Evolutionary conservation across 23 red algal species (phyloP), one percentile per base, ranked within the genome.

Genomic region (Gracilaria domingensis): DNA sequence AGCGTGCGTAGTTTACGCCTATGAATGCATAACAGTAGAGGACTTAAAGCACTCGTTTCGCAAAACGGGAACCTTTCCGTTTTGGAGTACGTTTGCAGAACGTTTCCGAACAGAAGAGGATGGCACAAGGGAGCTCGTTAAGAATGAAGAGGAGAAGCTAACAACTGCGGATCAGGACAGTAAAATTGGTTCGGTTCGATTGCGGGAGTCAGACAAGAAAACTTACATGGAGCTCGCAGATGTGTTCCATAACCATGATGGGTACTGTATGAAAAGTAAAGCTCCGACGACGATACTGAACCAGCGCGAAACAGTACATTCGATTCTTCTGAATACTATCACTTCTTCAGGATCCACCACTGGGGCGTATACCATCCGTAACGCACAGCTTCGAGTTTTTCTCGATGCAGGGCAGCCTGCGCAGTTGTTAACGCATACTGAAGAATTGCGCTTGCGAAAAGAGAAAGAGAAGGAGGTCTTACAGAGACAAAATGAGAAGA

Each of bases 1-100:
- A 17, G 66, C 66, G 26, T 50, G 16, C 14, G 32, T n/a, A 17
- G 66, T 87, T 0, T 33, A 72, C 20, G 62, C 38, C 45, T 75
- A 30, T 42, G 0, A 76, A 25, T 23, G 55, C 32, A 74, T 87
- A 30, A 75, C 66, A 29, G 14, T 32, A 24, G 17, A 49, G 12
- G 32, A 40, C 18, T 1, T 87, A 7, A 73, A 48, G 35, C 36
- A 26, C 14, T 73, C 84, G 25, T 87, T 87, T 65, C 38, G 75
- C 47, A 40, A 28, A 16, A 87, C 0, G 0, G 84, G 84, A 11
- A 50, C 65, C 16, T 87, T 75, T 75, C 84, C 84, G 29, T 74
- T 87, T 25, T 0, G 75, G 11, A 16, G n/a, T 25, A 30, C 56
- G 17, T 87, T 87, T 76, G 4, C 65, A 5, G 44, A 74, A 37